A percentile compares a stretch with the other conserved stretches of the same genome.
Conservation (phyloP, 352 stramenopile genomes). For the Poterioochromonas sp. region DNA sequence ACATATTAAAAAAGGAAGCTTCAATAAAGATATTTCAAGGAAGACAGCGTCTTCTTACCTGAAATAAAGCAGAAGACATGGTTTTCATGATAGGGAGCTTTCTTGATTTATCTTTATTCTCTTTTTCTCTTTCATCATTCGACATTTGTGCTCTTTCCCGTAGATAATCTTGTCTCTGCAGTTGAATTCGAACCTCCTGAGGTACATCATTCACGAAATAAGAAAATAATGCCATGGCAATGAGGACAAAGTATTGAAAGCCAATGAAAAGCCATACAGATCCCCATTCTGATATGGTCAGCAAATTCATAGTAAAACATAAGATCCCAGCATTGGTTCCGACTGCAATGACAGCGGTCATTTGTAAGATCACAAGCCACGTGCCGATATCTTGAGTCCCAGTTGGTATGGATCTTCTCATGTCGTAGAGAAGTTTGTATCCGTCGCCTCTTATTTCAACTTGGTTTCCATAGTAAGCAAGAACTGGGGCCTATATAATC, state of each 20-base stretch:
- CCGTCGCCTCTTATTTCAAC: constrained; percentile 76
- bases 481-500: constrained; percentile 58
- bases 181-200: constrained; percentile 59
- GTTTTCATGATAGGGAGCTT: no score
- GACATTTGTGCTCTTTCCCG: constrained; percentile 37
- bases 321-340: constrained; percentile 70
- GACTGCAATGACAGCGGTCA: constrained; percentile 52
- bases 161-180: constrained; percentile 63
- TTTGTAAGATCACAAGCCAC: constrained; percentile 45
- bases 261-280: not conserved
- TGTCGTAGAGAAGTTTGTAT: constrained; percentile 64
- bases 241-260: constrained; percentile 54
- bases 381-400: constrained; percentile 71
- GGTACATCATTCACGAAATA: constrained; percentile 63
- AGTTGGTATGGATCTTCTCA: constrained; percentile 59
- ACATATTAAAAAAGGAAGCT: no score
- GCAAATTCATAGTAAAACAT: constrained; percentile 58
- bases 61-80: no score
- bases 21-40: no score
- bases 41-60: no score
- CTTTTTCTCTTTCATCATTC: not conserved
- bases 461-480: constrained; percentile 73
- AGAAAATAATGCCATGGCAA: constrained; percentile 66
- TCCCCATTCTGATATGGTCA: constrained; percentile 42
- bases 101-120: constrained; percentile 9